Conservation (phyloP, 345 rosid genomes). For the Pelargonium nanum region DNA sequence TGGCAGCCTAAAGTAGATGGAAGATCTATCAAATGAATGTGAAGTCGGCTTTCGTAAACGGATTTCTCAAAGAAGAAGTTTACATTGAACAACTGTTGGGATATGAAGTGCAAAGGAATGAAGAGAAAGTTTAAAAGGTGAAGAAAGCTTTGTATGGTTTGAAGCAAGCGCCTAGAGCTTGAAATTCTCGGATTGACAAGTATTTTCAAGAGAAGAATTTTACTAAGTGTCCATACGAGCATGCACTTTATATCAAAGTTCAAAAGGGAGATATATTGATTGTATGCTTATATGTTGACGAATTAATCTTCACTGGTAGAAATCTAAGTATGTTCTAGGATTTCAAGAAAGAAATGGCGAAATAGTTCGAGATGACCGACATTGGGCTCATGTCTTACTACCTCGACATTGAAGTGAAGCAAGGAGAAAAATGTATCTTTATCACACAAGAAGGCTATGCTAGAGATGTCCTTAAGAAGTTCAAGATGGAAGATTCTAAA, state of each 20-base stretch:
- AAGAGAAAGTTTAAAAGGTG: background rate
- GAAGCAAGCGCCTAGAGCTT: background rate
- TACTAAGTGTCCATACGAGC: background rate
- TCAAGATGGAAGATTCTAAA: background rate
- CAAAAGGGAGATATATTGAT: no score
- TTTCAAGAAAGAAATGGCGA: background rate
- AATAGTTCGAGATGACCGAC: slow-evolving; percentile 3
- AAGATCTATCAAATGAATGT: slow-evolving; percentile 2
- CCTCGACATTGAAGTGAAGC: background rate
- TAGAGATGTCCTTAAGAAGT: slow-evolving; percentile 2
- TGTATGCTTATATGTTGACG: background rate
- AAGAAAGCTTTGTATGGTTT: background rate
- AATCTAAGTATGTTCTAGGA: background rate
- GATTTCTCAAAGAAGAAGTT: background rate
- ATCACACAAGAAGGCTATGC: slow-evolving; percentile 1
- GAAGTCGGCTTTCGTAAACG: slow-evolving; percentile 3
- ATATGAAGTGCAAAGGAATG: background rate
- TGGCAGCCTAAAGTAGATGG: background rate
- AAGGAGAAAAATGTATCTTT: background rate
- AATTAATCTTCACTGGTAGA: background rate
- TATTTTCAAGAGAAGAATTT: background rate
- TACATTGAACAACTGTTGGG: background rate
- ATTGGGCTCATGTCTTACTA: slow-evolving; percentile 3
- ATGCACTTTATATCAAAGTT: background rate
- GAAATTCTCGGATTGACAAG: background rate